phyloP scores from a whole-genome alignment of 1,139 yeast species.

The Pichia sp. region DNA sequence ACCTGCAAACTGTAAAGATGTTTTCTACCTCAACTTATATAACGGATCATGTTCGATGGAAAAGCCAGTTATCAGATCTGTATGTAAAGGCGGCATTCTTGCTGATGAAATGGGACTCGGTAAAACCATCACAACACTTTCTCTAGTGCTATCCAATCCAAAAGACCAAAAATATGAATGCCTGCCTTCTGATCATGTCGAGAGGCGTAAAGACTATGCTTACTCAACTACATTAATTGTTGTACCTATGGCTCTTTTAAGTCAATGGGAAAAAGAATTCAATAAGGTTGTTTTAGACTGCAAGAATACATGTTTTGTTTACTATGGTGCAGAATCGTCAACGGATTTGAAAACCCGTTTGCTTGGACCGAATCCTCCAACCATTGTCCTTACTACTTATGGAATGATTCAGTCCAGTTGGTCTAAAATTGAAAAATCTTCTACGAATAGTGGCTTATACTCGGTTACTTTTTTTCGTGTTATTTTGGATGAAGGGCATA shows the following conservation, averaged over 20 bases:
- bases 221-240: conserved; percentile 67
- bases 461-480: conserved; percentile 72
- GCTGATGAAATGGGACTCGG: conserved; percentile 98
- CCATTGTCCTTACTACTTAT: conserved; percentile 78
- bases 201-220: conserved; percentile 42
- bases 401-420: conserved; percentile 64
- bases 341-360: conserved; percentile 40
- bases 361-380: conserved; percentile 47
- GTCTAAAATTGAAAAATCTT: conserved; percentile 22
- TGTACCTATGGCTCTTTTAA: conserved; percentile 82
- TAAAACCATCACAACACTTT: conserved; percentile 77
- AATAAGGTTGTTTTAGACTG: conserved; percentile 46
- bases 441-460: conserved; percentile 45
- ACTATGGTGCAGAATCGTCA: conserved; percentile 62
- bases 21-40: conserved; percentile 74
- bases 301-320: conserved; percentile 43
- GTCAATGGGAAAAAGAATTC: conserved; percentile 89
- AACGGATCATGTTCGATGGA: conserved; percentile 71
- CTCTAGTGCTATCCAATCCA: conserved; percentile 63
- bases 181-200: conserved; percentile 8
- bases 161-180: conserved; percentile 31
- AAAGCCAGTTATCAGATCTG: conserved; percentile 55
- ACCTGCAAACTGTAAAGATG: conserved; percentile 8
- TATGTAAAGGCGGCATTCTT: conserved; percentile 76
- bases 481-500: conserved; percentile 89